Conservation (phyloP, 352 stramenopile species). For the Aphanomyces euteiches region DNA sequence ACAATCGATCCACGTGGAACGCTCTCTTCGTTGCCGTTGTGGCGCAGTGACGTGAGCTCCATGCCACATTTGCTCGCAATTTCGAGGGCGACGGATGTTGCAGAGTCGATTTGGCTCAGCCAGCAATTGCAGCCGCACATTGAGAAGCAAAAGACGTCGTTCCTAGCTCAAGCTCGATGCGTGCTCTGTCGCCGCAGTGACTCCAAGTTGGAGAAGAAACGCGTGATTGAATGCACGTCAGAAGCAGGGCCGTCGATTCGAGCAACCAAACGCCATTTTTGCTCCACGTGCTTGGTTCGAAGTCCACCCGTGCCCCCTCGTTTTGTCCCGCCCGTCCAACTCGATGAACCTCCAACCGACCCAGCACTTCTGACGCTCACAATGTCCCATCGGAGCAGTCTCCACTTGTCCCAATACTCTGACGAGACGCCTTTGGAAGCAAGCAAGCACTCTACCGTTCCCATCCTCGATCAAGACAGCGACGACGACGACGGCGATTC, state of each 20-base stretch:
- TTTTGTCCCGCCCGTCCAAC: too few relatives aligned
- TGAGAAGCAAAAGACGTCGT: not conserved
- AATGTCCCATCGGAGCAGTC: too few relatives aligned
- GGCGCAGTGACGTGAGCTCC: not conserved
- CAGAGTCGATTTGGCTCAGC: not conserved
- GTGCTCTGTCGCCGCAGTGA: not conserved
- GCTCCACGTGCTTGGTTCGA: too few relatives aligned
- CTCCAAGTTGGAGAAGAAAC: constrained; percentile 10
- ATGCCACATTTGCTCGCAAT: not conserved
- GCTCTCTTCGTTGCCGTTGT: not conserved
- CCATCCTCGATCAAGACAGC: constrained; percentile 25
- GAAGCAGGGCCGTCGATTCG: too few relatives aligned
- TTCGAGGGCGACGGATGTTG: not conserved
- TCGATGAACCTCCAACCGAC: too few relatives aligned
- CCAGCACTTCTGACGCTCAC: too few relatives aligned
- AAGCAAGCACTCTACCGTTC: not conserved
- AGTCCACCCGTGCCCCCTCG: too few relatives aligned
- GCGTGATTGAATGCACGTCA: not conserved
- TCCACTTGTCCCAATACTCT: too few relatives aligned
- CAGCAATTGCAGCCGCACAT: not conserved
- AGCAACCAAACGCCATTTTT: too few relatives aligned
- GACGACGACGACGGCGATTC: constrained; percentile 20
- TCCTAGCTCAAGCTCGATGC: not conserved
- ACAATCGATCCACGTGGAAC: constrained; percentile 1
- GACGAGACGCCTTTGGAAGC: too few relatives aligned